Base-by-base conservation (phyloP, 768 basidiomycete genomes). In the Tremella mesenterica region DNA sequence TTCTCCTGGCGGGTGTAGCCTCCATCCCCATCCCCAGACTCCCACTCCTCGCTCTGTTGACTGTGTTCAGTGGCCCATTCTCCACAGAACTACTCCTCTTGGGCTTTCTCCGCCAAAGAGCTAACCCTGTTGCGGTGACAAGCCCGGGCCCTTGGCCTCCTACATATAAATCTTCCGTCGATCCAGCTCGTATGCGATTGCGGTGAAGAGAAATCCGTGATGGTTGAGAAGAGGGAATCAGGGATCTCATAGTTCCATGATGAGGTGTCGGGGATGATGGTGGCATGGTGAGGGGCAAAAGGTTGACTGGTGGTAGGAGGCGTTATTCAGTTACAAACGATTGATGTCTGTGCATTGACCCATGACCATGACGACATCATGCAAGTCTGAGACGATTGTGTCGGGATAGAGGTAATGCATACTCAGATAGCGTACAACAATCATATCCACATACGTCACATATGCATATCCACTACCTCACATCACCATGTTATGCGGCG, bases 11-110 rank as follows among this genome's bases (percentile, higher is more conserved):
- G 4, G 64, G 64, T 8, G 64, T 66, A 21, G 52, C 55, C 28
- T 47, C 23, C 64, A 63, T 63, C 6, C 64, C 64, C 61, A 63
- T 63, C 1, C 64, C 64, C 16, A 57, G 36, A 1, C 59, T 52
- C 43, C 34, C 23, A 23, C 38, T 49, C 30, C 36, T 38, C 44
- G 8, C 31, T 20, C n/a, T n/a, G n/a, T n/a, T n/a, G n/a, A n/a
- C n/a, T n/a, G n/a, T n/a, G n/a, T n/a, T n/a, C n/a, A n/a, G n/a
- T n/a, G n/a, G n/a, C n/a, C n/a, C 12, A 4, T 16, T 45, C 31
- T 20, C 44, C 41, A 13, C 49, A 18, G 38, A 16, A 33, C 28
- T 18, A 13, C 41, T 23, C 21, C 9, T 13, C 30, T 52, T 52
- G 14, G 27, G 5, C 28, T 31, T 21, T 12, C 50, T 23, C 26